Percentiles rank a stretch among this genome's conserved stretches.
Conservation (phyloP, 177 flowering plant species). For the Telopea speciosissima region DNA sequence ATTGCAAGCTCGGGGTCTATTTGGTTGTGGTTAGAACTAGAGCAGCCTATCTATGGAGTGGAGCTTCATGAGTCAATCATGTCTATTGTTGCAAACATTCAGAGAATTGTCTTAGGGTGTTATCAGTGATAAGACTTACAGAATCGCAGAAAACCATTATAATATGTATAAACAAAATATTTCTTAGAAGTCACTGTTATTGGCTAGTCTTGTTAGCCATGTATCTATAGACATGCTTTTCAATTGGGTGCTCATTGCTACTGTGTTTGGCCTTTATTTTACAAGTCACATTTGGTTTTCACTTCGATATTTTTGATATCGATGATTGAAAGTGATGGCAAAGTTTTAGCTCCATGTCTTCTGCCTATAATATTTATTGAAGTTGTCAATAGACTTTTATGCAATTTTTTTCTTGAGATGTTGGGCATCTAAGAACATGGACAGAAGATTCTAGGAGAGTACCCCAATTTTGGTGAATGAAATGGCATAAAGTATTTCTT, state of each 20-base stretch:
- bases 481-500: too few relatives aligned
- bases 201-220: conserved; percentile 28
- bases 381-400: too few relatives aligned
- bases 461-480: too few relatives aligned
- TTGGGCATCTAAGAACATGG: too few relatives aligned
- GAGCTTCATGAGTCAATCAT: conserved; percentile 2
- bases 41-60: background rate
- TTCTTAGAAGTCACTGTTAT: background rate
- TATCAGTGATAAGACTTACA: background rate
- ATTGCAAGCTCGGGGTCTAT: background rate
- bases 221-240: background rate
- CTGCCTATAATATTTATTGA: too few relatives aligned
- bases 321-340: background rate
- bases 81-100: background rate
- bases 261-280: too few relatives aligned
- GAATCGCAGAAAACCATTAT: background rate
- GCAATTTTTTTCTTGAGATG: background rate
- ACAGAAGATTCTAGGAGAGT: too few relatives aligned
- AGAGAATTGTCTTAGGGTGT: background rate
- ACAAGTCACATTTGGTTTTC: too few relatives aligned
- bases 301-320: background rate
- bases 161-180: background rate
- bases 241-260: background rate
- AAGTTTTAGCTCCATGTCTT: too few relatives aligned
- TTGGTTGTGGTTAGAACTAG: too few relatives aligned